Evolutionary conservation across 257 asterid genomes (phyloP), one percentile per base, ranked within the genome.

Genomic region (Buddleja alternifolia): DNA sequence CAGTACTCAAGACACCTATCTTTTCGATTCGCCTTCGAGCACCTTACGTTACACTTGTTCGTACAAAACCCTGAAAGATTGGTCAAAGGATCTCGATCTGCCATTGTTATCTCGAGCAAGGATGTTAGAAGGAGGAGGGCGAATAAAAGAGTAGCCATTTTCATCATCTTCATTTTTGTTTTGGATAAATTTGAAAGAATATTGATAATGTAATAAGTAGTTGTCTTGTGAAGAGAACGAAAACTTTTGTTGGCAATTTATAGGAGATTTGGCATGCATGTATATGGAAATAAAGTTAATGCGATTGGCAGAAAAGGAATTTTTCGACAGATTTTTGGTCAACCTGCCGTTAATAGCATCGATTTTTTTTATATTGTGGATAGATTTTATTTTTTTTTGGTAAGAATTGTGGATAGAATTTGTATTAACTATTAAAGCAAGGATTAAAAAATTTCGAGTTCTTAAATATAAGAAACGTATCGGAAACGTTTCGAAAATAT

Each of bases 1-100:
- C 85, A 84, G 0, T 77, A 84, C 59, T 71, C 12, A 10, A 84
- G 36, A 24, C 89, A 84, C 12, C 80, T 75, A 15, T 81, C 42
- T 7, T 62, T n/a, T 10, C 73, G 58, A 7, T 77, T 70, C 10
- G 87, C 82, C 53, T 63, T 69, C 21, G 82, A 79, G 75, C 87
- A 82, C 17, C 87, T 74, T 1, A 44, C 62, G 0, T 8, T 58
- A 23, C 85, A 79, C 48, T 75, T 80, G 11, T 75, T 55, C 34
- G 56, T 56, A 4, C 82, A 83, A 0, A 76, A 73, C 1, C 46
- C 65, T 2, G 77, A 62, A 14, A 48, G 6, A 4, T 9, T 23
- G 40, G 52, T 34, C 25, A 62, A 34, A 5, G 61, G 42, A 4
- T 8, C 23, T 21, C 12, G 8, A 32, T 59, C 60, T 10, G 71